Percentiles rank a stretch among this genome's conserved stretches.
phyloP scores from a whole-genome alignment of 23 red algal genomes.

The Pyropia yezoensis region DNA sequence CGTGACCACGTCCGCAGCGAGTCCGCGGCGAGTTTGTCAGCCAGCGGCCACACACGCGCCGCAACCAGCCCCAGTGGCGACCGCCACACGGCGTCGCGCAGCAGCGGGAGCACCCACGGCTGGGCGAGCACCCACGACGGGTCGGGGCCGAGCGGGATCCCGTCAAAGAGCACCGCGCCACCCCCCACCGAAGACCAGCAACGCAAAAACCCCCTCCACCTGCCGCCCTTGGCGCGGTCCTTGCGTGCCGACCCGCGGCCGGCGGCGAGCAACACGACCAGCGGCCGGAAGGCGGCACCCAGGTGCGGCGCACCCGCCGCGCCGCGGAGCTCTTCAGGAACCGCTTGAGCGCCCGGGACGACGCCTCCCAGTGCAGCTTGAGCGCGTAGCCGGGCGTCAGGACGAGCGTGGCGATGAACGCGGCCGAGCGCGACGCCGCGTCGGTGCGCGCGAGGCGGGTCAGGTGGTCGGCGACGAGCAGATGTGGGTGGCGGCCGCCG shows the following conservation, averaged over 20 bases:
- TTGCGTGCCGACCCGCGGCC: conserved; percentile 14
- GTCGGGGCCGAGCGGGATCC: conserved; percentile 16
- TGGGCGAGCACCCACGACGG: conserved; percentile 28
- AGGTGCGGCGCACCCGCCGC: too few relatives aligned
- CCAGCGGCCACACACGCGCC: conserved; percentile 12
- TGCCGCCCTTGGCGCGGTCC: conserved; percentile 17
- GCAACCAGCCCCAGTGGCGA: conserved; percentile 23
- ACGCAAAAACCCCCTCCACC: conserved; percentile 7
- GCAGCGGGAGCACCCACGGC: conserved; percentile 45
- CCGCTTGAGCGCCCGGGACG: too few relatives aligned
- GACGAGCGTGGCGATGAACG: too few relatives aligned
- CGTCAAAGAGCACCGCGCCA: conserved; percentile 5
- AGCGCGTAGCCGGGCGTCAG: too few relatives aligned
- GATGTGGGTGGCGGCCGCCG: too few relatives aligned
- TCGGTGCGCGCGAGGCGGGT: too few relatives aligned
- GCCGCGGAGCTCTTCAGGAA: too few relatives aligned
- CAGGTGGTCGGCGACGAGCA: too few relatives aligned
- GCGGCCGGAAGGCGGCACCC: not conserved
- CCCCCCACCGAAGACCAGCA: conserved; percentile 43
- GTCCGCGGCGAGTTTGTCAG: conserved; percentile 10
- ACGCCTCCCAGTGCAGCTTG: too few relatives aligned
- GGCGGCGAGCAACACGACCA: conserved; percentile 27
- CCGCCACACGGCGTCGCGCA: conserved; percentile 27
- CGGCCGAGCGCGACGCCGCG: too few relatives aligned
- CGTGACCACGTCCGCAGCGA: not conserved